phyloP scores from a whole-genome alignment of 257 asterid genomes.

The Solanum arcanum region DNA sequence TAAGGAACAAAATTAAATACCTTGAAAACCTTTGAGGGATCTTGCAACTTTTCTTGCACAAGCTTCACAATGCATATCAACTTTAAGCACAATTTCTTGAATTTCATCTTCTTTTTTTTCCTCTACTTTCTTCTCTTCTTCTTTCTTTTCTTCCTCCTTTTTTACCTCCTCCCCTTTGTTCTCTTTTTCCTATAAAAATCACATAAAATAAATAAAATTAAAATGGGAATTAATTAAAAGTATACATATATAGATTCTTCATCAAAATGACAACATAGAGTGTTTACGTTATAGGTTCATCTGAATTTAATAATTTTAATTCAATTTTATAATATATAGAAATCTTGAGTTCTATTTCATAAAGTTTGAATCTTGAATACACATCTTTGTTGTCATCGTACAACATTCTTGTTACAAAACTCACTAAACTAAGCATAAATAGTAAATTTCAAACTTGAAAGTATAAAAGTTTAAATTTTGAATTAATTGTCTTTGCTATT shows the following conservation, averaged over 20 bases:
- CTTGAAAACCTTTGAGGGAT: slow-evolving; percentile 74
- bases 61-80: slow-evolving; percentile 93
- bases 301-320: neutral
- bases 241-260: neutral
- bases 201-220: neutral
- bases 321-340: neutral
- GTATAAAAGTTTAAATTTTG: neutral
- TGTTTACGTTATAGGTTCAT: neutral
- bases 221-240: neutral
- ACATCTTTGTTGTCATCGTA: neutral
- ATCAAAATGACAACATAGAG: neutral
- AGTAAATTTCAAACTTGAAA: neutral
- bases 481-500: neutral
- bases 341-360: neutral
- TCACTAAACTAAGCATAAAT: neutral
- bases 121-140: slow-evolving; percentile 2
- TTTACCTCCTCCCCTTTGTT: slow-evolving; percentile 1
- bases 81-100: slow-evolving; percentile 66
- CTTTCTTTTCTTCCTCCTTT: neutral
- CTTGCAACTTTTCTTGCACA: slow-evolving; percentile 83
- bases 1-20: slow-evolving; percentile 4
- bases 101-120: slow-evolving; percentile 13
- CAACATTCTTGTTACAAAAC: neutral
- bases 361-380: neutral
- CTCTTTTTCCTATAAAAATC: slow-evolving; percentile 27